Evolutionary conservation across 2,329 filamentous ascomycete genomes (phyloP), one percentile per base, ranked within the genome.

Genomic region (Talaromyces verruculosus): DNA sequence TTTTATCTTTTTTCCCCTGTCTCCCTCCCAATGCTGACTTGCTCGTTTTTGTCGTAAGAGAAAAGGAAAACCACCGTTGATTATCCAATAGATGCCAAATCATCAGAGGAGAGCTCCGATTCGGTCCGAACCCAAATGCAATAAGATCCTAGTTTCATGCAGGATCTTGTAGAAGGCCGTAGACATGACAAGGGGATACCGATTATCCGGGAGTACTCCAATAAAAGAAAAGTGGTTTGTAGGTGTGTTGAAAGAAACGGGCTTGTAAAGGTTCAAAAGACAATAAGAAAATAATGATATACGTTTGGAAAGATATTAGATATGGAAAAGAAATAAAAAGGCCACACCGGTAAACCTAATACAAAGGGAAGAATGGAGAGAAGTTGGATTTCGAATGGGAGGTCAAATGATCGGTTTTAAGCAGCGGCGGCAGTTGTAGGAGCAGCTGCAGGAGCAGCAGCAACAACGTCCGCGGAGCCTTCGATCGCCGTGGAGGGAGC

Each of bases 401-500:
- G 13, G 59, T 35, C 15, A 17, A 41, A 55, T 15, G 43, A 43
- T 15, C 37, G 19, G 37, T 41, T 28, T 5, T 66, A 66, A 17
- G 65, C 65, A 35, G 61, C 65, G 5, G 81, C 80, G 67, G 80
- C 78, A 61, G 81, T 75, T 64, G 66, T 58, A 76, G 77, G 53
- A 59, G 64, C 33, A 35, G 43, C 77, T 72, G 61, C 77, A 51
- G 73, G 71, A 28, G 79, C 76, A 67, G 78, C 76, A 67, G 72
- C 49, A 39, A 60, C 57, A 39, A 60, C 57, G 22, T 78, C 75
- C 57, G 71, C 69, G 61, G 72, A 65, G 60, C 75, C 71, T 67
- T 82, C 79, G 62, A 81, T 30, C 49, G 81, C 78, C 65, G 77
- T 75, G 65, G 77, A 72, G 41, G 68, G 57, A 22, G 78, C 74